These are phyloP conservation scores for Phytophthora ohioensis DNA, from an alignment of 352 stramenopile genomes.

Conservation along the genomic window DNA sequence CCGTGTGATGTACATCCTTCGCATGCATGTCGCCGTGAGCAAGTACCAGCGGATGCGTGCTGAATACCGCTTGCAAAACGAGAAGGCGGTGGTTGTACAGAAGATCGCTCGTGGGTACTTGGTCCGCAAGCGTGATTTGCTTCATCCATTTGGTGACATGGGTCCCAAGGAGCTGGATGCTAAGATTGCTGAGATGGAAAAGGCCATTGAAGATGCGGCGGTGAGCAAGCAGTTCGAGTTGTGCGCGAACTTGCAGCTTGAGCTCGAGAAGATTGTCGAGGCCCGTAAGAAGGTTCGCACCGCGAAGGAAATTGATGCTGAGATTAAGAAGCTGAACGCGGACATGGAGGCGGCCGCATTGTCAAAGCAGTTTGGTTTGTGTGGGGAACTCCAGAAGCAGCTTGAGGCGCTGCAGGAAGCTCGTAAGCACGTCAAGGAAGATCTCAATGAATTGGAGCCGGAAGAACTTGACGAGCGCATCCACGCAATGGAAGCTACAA, in stretches of 20 bases:
- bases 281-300: conserved; percentile 88
- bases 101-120: conserved; percentile 77
- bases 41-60: conserved; percentile 64
- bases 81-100: conserved; percentile 76
- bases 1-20: conserved; percentile 64
- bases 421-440: conserved; percentile 81
- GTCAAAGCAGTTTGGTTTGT: conserved; percentile 85
- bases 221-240: conserved; percentile 88
- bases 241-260: conserved; percentile 85
- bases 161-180: conserved; percentile 82
- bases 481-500: conserved; percentile 63
- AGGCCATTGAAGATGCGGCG: conserved; percentile 79
- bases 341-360: conserved; percentile 82
- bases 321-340: conserved; percentile 77
- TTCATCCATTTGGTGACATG: conserved; percentile 81
- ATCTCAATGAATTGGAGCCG: conserved; percentile 87
- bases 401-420: conserved; percentile 82
- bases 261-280: conserved; percentile 84
- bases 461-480: conserved; percentile 88
- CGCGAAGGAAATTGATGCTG: conserved; percentile 84
- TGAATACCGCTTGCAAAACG: conserved; percentile 59
- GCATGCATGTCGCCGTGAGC: conserved; percentile 67
- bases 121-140: conserved; percentile 76
- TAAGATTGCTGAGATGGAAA: conserved; percentile 81
- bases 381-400: conserved; percentile 84